Percentiles rank a stretch among this genome's conserved stretches.
Evolutionary conservation across 768 basidiomycete genomes (phyloP).

Genomic region (Tulasnella sp.): DNA sequence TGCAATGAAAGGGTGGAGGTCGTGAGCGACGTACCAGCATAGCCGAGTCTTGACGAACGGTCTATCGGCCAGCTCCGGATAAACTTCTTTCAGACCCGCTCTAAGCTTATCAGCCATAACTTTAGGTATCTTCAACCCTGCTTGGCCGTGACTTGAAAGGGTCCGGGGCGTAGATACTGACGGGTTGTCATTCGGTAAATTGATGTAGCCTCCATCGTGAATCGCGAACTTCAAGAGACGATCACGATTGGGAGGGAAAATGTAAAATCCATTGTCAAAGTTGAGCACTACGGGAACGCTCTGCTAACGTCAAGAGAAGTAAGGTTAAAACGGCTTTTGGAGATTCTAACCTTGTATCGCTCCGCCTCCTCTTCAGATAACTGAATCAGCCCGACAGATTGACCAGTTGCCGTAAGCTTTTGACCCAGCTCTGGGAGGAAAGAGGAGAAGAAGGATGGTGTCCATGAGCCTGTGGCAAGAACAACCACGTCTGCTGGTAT

Average conservation of each 20-base stretch:
- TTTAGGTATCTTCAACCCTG: slow-evolving; percentile 60
- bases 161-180: slow-evolving; percentile 41
- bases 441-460: slow-evolving; percentile 64
- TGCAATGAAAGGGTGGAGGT: not conserved
- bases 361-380: slow-evolving; percentile 62
- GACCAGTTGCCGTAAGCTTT: slow-evolving; percentile 71
- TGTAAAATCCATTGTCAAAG: slow-evolving; percentile 66
- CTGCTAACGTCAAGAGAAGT: not conserved
- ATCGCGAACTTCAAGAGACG: slow-evolving; percentile 71
- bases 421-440: slow-evolving; percentile 39
- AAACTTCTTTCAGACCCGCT: slow-evolving; percentile 46
- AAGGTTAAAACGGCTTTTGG: not conserved
- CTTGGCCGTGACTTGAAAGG: slow-evolving; percentile 46
- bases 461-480: slow-evolving; percentile 78
- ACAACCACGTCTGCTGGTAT: slow-evolving; percentile 51
- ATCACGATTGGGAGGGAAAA: slow-evolving; percentile 68
- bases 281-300: slow-evolving; percentile 64
- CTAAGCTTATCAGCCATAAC: slow-evolving; percentile 46
- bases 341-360: slow-evolving; percentile 37
- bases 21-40: slow-evolving; percentile 61
- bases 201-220: slow-evolving; percentile 60
- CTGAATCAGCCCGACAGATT: slow-evolving; percentile 68
- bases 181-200: slow-evolving; percentile 27
- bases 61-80: slow-evolving; percentile 62
- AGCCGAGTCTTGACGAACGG: slow-evolving; percentile 66